phyloP scores from a whole-genome alignment of 768 basidiomycete species.

The Tricholoma sp. region DNA sequence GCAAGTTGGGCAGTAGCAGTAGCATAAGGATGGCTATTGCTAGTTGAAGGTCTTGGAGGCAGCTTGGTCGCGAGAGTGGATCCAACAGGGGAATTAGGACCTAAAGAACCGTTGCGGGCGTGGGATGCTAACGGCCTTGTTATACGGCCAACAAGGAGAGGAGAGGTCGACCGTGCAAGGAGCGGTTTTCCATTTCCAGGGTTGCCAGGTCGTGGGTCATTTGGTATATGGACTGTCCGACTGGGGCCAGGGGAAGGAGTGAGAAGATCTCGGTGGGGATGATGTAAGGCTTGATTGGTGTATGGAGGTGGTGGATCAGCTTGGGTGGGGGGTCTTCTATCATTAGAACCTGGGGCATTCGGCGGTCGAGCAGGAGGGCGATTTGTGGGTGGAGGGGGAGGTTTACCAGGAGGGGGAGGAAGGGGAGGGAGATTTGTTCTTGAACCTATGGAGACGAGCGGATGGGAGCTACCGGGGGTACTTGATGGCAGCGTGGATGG shows the following conservation, averaged over 20 bases:
- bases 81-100: constrained; percentile 34
- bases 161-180: constrained; percentile 37
- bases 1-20: constrained; percentile 45
- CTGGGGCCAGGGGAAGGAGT: constrained; percentile 37
- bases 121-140: constrained; percentile 31
- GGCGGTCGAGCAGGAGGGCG: constrained; percentile 32
- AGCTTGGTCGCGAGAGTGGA: constrained; percentile 36
- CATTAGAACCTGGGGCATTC: constrained; percentile 27
- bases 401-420: constrained; percentile 66
- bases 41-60: constrained; percentile 39
- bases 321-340: constrained; percentile 54
- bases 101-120: constrained; percentile 48
- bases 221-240: constrained; percentile 49
- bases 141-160: constrained; percentile 34
- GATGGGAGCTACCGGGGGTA: constrained; percentile 30
- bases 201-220: constrained; percentile 56
- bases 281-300: constrained; percentile 36
- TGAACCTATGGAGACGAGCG: constrained; percentile 27
- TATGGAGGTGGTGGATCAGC: constrained; percentile 37
- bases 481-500: constrained; percentile 19
- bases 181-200: constrained; percentile 35
- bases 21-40: constrained; percentile 55
- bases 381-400: constrained; percentile 45
- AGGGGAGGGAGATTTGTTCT: constrained; percentile 58
- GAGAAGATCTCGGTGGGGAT: constrained; percentile 33